Evolutionary conservation across 2,329 filamentous ascomycete genomes (phyloP), one percentile per base, ranked within the genome.

Genomic region (Colletotrichum nymphaeae): DNA sequence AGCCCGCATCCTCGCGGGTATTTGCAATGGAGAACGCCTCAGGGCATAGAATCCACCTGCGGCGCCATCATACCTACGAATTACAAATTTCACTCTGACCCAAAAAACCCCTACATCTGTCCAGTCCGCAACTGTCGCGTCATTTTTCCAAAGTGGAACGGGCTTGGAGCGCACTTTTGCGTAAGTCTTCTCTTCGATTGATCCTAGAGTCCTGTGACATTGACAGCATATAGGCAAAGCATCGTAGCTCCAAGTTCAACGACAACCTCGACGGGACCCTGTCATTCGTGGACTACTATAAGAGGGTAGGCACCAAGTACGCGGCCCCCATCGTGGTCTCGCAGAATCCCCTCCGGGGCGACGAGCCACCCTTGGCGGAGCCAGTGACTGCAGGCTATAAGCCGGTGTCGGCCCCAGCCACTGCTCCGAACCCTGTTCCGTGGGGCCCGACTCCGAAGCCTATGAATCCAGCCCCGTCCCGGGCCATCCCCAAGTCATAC

Each of bases 231-330:
- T 52, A 78, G 77, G 19, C n/a, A 55, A 42, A 67, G 46, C 67
- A 81, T 66, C 69, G 69, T 42, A 69, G 63, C n/a, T 55, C 22
- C 1, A 62, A 72, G 9, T 78, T 84, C 58, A 84, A 86, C 32
- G 84, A 86, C 65, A 86, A 86, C 32, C 76, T 76, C 3, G 84
- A 86, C 11, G 84, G 84, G 3, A 86, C 84, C 0, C 63, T 86
- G 11, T 78, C 81, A 19, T 72, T 79, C 11, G 53, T 83, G 3
- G 76, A 76, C 11, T 55, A 53, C 28, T 73, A 75, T 16, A 46
- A 52, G 14, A 72, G 57, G 56, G 52, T 26, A 16, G 28, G 6
- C 3, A 53, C 52, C 5, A 35, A 58, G n/a, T 37, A 22, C 16
- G 42, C 57, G 28, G 72, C 70, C 11, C 72, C 74, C 1, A 75